Base-by-base conservation (phyloP, 2,329 filamentous ascomycete species). In the Fusarium nelsonii region DNA sequence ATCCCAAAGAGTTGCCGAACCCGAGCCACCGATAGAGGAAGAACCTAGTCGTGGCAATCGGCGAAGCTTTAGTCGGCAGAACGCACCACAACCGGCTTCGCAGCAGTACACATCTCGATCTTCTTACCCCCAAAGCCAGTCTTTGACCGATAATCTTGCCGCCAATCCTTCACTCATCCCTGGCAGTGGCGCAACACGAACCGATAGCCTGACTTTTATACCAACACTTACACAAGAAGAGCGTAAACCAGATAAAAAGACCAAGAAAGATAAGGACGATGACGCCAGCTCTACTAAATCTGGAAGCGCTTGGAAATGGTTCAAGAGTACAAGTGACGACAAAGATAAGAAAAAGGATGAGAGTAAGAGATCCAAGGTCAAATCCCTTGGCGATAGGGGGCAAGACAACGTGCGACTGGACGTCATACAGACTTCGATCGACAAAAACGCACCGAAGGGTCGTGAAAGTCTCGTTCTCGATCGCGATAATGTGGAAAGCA, bases 391-490 rank as follows among this genome's bases (percentile, higher is more conserved):
- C 2, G 83, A 92, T 69, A 88, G 87, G 72, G 79, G 82, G 2
- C 90, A 94, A 69, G 94, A 97, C 73, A 94, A 90, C 71, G 91
- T 92, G 20, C 89, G 95, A 32, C 84, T 97, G 30, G 95, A 98
- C 74, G 88, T 97, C 23, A 84, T 97, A 23, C 94, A 97, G 76
- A 92, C 88, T 37, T 97, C 94, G 0, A 94, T 97, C 76, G 95
- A 98, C 50, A 87, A 84, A 43, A 83, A 80, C 11, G 83, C 85
- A 3, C 84, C 83, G 32, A 89, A 87, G 70, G 91, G 91, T 4
- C 89, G 95, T 14, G 95, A 97, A 78, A 97, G 93, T 74, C 80
- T 97, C 23, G 87, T 97, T 1, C 79, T 97, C 40, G 94, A 97
- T 73, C 90, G 94, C 18, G 91, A 96, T 26, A 90, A 81, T 64